Evolutionary conservation across 2,329 filamentous ascomycete genomes (phyloP), one percentile per base, ranked within the genome.

Genomic region (Hypoxylon sp.): DNA sequence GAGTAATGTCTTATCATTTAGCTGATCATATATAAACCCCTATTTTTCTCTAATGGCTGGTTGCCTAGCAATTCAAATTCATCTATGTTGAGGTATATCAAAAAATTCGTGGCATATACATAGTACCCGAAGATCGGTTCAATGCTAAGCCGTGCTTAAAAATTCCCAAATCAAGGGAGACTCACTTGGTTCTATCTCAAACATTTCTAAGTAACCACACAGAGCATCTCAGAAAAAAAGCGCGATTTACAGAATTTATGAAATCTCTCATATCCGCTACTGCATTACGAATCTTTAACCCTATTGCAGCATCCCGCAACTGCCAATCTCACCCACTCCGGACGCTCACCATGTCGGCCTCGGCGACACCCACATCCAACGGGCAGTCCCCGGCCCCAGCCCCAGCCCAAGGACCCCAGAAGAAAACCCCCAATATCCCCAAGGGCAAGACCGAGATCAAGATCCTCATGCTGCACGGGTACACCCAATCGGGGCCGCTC

Each of bases 401-500:
- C 13, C 7, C n/a, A 41, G n/a, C n/a, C 38, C n/a, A 41, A 10
- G 38, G 1, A 3, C n/a, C 38, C 5, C 17, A 19, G n/a, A 41
- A 41, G 38, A 7, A 41, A 43, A 43, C 41, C 17, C 62, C 3
- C 78, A 76, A 61, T 36, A 74, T 76, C 65, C 78, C 74, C 9
- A 67, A 78, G 60, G 79, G 74, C 41, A 86, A 85, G 79, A 84
- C 78, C 60, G 81, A 85, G 59, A 73, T 90, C 63, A 93, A 90
- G 79, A 90, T 94, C 69, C 83, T 94, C 48, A 93, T 94, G 91
- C 85, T 94, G 28, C 92, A 94, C 75, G 92, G 95, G 80, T 98
- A 90, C 86, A 97, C 95, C 6, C 95, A 98, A 84, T 97, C 93
- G 28, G 94, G 94, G 3, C 80, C 90, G 3, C 84, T 94, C 69